Percentiles rank a stretch among this genome's conserved stretches.
These are phyloP conservation scores for Hypoxylon sp. DNA, from an alignment of 2,329 filamentous ascomycete species.

Conservation along the genomic window DNA sequence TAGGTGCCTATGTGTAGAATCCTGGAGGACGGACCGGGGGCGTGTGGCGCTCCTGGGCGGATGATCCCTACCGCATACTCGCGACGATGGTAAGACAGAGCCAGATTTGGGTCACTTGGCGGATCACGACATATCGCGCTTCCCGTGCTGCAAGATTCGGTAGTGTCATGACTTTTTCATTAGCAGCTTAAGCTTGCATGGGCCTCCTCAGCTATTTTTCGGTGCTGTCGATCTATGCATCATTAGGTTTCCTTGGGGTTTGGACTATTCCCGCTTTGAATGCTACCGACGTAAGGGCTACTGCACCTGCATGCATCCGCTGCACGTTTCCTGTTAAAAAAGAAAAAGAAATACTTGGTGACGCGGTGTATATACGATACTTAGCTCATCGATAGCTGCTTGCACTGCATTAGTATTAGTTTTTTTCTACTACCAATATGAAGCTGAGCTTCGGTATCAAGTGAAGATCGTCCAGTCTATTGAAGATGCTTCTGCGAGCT, in stretches of 20 bases:
- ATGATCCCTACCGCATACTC: conserved; percentile 34
- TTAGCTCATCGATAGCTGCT: background rate
- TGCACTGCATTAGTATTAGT: background rate
- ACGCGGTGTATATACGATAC: background rate
- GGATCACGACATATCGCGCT: conserved; percentile 36
- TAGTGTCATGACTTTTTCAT: conserved; percentile 9
- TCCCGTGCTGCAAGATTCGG: conserved; percentile 12
- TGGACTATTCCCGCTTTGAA: conserved; percentile 13
- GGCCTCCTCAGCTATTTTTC: conserved; percentile 9
- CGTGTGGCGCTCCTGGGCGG: conserved; percentile 18
- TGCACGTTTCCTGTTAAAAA: background rate
- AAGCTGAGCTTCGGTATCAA: background rate
- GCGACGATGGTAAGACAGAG: conserved; percentile 27
- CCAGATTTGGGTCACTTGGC: conserved; percentile 33
- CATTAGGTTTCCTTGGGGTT: conserved; percentile 18
- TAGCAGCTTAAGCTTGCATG: conserved; percentile 25
- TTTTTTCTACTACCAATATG: too few species aligned
- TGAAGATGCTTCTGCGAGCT: background rate
- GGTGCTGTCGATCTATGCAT: conserved; percentile 28
- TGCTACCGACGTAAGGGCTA: conserved; percentile 14
- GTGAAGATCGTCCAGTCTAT: background rate
- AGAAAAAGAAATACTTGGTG: background rate
- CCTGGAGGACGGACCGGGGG: too few species aligned
- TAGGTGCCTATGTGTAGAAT: too few species aligned
- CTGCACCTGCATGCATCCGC: background rate